These are phyloP conservation scores for Phytopythium vexans DNA, from an alignment of 352 stramenopile genomes.

Conservation along the genomic window DNA sequence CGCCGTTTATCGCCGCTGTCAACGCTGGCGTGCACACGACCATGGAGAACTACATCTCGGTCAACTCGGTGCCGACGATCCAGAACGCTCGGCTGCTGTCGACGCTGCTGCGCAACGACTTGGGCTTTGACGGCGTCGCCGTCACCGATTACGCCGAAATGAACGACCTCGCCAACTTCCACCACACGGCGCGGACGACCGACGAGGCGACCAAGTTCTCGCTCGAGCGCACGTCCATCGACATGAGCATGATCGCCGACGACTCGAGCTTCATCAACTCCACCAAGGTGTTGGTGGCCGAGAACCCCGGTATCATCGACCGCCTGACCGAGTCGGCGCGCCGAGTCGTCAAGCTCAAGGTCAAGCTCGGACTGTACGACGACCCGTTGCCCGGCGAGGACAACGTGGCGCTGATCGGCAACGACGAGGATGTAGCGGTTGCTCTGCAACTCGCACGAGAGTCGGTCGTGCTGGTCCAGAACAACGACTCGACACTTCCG, in stretches of 20 bases:
- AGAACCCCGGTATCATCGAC: conserved; percentile 18
- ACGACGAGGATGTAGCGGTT: conserved; percentile 29
- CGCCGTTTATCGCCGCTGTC: conserved; percentile 62
- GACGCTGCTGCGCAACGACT: conserved; percentile 64
- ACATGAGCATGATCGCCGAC: conserved; percentile 87
- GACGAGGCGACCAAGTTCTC: conserved; percentile 53
- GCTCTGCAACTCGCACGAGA: conserved; percentile 48
- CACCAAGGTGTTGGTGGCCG: conserved; percentile 34
- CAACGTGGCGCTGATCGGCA: conserved; percentile 34
- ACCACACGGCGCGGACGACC: conserved; percentile 31
- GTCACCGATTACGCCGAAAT: conserved; percentile 92
- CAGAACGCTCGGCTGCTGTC: conserved; percentile 65
- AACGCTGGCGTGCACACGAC: conserved; percentile 65
- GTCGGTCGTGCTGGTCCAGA: conserved; percentile 74
- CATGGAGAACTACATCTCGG: conserved; percentile 91
- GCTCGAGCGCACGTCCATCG: conserved; percentile 67
- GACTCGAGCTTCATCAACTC: conserved; percentile 39
- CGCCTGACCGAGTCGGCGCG: conserved; percentile 46
- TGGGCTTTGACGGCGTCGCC: conserved; percentile 81
- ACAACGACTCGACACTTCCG: conserved; percentile 47
- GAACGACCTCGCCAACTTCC: conserved; percentile 63
- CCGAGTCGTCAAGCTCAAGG: conserved; percentile 70
- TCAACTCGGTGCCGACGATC: conserved; percentile 85
- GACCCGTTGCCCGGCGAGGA: conserved; percentile 40
- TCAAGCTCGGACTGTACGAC: conserved; percentile 58